Conservation (phyloP, 2,329 filamentous ascomycete genomes). For the Pseudomassariella vexata region DNA sequence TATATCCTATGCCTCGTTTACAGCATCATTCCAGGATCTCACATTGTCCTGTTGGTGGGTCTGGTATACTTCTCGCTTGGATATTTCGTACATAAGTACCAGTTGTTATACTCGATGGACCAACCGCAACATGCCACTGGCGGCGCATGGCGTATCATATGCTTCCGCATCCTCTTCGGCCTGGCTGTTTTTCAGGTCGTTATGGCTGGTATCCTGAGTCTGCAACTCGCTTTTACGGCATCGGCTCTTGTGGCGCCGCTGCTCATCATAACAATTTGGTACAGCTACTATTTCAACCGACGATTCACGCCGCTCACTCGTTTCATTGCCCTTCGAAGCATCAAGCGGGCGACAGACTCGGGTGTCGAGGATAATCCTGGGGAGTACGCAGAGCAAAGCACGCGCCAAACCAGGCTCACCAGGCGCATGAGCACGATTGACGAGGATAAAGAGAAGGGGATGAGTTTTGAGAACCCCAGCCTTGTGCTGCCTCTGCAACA, state of each 20-base stretch:
- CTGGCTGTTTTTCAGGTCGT: slow-evolving; percentile 85
- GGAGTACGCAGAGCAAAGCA: slow-evolving; percentile 25
- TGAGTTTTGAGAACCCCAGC: slow-evolving; percentile 72
- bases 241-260: slow-evolving; percentile 72
- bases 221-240: slow-evolving; percentile 66
- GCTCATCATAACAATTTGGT: slow-evolving; percentile 78
- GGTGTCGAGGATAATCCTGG: slow-evolving; percentile 38
- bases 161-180: slow-evolving; percentile 82
- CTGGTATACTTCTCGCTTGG: slow-evolving; percentile 78
- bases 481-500: slow-evolving; percentile 62
- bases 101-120: slow-evolving; percentile 96
- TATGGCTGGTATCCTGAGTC: slow-evolving; percentile 79
- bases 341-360: slow-evolving; percentile 58
- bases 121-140: slow-evolving; percentile 92
- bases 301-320: slow-evolving; percentile 85
- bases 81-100: slow-evolving; percentile 93
- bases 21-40: slow-evolving; percentile 76
- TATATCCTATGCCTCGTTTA: slow-evolving; percentile 96
- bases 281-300: slow-evolving; percentile 71
- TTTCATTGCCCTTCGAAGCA: slow-evolving; percentile 86
- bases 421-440: slow-evolving; percentile 62
- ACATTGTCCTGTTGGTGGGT: slow-evolving; percentile 75
- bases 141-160: slow-evolving; percentile 93
- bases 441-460: slow-evolving; percentile 63
- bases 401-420: slow-evolving; percentile 33